Conservation (phyloP, 2,329 filamentous ascomycete genomes). For the Aspergillus caelatus region DNA sequence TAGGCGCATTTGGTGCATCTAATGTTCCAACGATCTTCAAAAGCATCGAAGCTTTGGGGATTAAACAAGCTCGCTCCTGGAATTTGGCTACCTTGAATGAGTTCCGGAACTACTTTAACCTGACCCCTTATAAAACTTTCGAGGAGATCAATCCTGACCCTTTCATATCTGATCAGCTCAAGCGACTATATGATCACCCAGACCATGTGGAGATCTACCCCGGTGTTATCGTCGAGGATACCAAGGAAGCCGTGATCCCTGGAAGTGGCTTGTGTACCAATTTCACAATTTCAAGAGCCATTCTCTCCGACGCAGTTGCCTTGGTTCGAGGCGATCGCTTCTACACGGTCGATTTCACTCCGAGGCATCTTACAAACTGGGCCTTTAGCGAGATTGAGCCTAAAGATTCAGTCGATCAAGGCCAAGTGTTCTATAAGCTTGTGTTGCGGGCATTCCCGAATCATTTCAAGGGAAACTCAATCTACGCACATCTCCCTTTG, state of each 20-base stretch:
- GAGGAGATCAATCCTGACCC: slow-evolving; percentile 57
- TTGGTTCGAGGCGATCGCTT: slow-evolving; percentile 52
- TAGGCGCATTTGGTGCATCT: slow-evolving; percentile 61
- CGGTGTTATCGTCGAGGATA: slow-evolving; percentile 58
- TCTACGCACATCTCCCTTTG: slow-evolving; percentile 55
- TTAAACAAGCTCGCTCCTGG: slow-evolving; percentile 65
- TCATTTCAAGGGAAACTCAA: slow-evolving; percentile 50
- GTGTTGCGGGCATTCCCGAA: slow-evolving; percentile 54
- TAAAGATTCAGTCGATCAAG: slow-evolving; percentile 50
- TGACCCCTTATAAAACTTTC: slow-evolving; percentile 54
- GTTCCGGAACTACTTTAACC: slow-evolving; percentile 56
- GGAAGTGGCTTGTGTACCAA: slow-evolving; percentile 56
- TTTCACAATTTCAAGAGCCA: slow-evolving; percentile 45
- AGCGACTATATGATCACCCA: slow-evolving; percentile 54
- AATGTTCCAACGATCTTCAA: slow-evolving; percentile 63
- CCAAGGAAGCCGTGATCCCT: slow-evolving; percentile 55
- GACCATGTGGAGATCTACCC: slow-evolving; percentile 62
- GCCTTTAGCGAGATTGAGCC: slow-evolving; percentile 48
- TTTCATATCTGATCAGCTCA: slow-evolving; percentile 48
- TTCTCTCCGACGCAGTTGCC: slow-evolving; percentile 52
- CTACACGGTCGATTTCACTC: slow-evolving; percentile 50
- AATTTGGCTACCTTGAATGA: slow-evolving; percentile 63
- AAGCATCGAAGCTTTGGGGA: slow-evolving; percentile 65
- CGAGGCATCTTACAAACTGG: slow-evolving; percentile 50
- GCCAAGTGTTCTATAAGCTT: slow-evolving; percentile 56